Percentiles rank a stretch among this genome's conserved stretches.
Evolutionary conservation across 2,329 filamentous ascomycete species (phyloP).

Genomic region (Cercospora brassicicola): DNA sequence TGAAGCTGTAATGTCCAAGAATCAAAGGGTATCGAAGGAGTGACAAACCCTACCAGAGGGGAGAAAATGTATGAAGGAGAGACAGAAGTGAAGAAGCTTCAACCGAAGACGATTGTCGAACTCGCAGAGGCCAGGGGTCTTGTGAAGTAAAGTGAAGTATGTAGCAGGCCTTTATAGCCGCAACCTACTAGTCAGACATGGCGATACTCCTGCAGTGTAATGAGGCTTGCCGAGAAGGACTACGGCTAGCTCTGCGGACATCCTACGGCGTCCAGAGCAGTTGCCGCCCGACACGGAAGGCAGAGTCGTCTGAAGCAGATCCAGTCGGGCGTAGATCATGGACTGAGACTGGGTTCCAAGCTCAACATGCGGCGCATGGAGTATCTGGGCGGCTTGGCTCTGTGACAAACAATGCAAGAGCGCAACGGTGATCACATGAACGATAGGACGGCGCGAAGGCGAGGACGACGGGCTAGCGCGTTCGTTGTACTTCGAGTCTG

Average conservation of each 20-base stretch:
- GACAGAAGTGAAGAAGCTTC: slow-evolving; percentile 5
- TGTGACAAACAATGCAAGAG: slow-evolving; percentile 3
- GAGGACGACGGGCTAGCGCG: background rate
- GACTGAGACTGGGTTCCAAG: slow-evolving; percentile 12
- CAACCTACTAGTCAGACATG: background rate
- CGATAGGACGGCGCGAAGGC: background rate
- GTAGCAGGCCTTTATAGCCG: slow-evolving; percentile 15
- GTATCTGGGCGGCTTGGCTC: slow-evolving; percentile 13
- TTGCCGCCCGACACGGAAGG: background rate
- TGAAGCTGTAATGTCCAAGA: background rate
- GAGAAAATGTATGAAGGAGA: background rate
- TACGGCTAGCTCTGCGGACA: slow-evolving; percentile 3
- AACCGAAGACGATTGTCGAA: background rate
- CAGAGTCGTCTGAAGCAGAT: slow-evolving; percentile 16
- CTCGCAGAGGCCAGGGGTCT: background rate
- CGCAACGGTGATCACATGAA: background rate
- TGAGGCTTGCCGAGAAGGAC: slow-evolving; percentile 12
- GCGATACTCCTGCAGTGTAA: slow-evolving; percentile 4
- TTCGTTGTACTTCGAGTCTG: background rate
- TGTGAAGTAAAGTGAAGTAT: slow-evolving; percentile 1
- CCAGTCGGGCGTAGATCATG: slow-evolving; percentile 9
- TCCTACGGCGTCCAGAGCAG: slow-evolving; percentile 4
- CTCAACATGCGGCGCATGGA: slow-evolving; percentile 14
- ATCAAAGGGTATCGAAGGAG: background rate
- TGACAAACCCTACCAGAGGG: slow-evolving; percentile 14